Evolutionary conservation across 768 basidiomycete genomes (phyloP), one percentile per base, ranked within the genome.

Genomic region (Boletus insuetus): DNA sequence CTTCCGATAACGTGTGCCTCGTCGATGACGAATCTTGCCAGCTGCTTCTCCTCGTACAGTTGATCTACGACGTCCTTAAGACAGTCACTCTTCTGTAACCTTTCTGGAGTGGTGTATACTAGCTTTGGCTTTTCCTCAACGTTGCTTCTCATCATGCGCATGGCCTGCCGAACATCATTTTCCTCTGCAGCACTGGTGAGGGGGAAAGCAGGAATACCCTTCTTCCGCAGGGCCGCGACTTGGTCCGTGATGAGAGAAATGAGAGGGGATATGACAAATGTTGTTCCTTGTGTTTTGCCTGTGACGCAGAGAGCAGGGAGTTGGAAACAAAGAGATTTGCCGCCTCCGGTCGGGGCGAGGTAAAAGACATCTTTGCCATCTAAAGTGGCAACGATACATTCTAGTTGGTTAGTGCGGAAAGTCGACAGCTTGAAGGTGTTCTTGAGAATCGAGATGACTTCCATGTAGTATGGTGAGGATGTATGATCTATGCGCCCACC

Each of bases 291-390:
- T 0, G 89, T 92, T 64, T 74, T 80, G 2, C 91, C 92, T 7
- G 73, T 74, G 37, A 73, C 72, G 64, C 94, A 91, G 34, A 97
- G 79, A 3, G 94, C 95, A 0, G 97, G 97, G 2, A 98, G 84
- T 69, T 98, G 86, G 70, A 86, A 94, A 61, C 89, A 93, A 38
- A 94, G 75, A 63, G 87, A 90, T 73, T 95, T 94, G 1, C 93
- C 93, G 5, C 94, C 94, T 35, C 94, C 94, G 1, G 97, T 99
- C 1, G 97, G 97, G 84, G 98, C 95, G 9, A 98, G 79, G 17
- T 98, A 91, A 60, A 98, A 94, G 17, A 93, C 91, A 64, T 98
- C 96, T 51, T 78, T 82, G 9, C 89, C 93, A 2, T 79, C 76
- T 69, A 99, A 74, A 0, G 89, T 85, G 16, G 87, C 88, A 42